These are phyloP conservation scores for Aspergillus aculeatinus DNA, from an alignment of 2,329 filamentous ascomycete species.

Conservation along the genomic window DNA sequence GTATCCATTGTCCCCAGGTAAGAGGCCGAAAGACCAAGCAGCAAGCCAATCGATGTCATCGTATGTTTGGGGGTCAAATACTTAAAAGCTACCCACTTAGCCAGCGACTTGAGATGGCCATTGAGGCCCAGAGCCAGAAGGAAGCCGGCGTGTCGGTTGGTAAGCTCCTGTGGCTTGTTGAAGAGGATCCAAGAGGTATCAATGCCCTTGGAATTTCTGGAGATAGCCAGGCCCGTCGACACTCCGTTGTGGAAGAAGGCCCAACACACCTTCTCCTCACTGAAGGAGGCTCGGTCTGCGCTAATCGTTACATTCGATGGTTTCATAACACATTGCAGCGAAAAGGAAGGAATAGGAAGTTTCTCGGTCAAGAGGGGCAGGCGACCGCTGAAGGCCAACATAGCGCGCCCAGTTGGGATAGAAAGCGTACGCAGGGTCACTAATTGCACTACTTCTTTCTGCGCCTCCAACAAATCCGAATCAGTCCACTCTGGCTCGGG, in stretches of 20 bases:
- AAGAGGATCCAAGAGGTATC: slow-evolving; percentile 99
- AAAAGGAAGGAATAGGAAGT: slow-evolving; percentile 85
- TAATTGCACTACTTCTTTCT: slow-evolving; percentile 84
- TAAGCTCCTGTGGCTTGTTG: slow-evolving; percentile 91
- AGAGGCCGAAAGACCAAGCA: slow-evolving; percentile 87
- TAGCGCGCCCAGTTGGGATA: slow-evolving; percentile 79
- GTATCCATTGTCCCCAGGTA: slow-evolving; percentile 98
- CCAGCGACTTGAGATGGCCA: slow-evolving; percentile 87
- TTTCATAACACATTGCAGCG: slow-evolving; percentile 85
- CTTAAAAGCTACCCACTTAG: slow-evolving; percentile 98
- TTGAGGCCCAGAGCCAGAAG: slow-evolving; percentile 87
- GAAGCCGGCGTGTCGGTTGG: slow-evolving; percentile 94
- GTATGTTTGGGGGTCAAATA: slow-evolving; percentile 99
- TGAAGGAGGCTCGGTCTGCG: slow-evolving; percentile 83
- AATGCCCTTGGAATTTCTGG: slow-evolving; percentile 83
- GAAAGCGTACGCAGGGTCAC: slow-evolving; percentile 85
- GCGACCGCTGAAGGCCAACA: slow-evolving; percentile 84
- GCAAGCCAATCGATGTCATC: slow-evolving; percentile 96
- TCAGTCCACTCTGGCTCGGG: slow-evolving; percentile 78
- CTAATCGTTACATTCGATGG: slow-evolving; percentile 88
- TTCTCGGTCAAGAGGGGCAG: slow-evolving; percentile 90
- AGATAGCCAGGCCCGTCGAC: slow-evolving; percentile 88
- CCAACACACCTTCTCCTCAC: slow-evolving; percentile 97
- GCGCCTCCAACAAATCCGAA: slow-evolving; percentile 82
- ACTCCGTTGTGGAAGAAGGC: slow-evolving; percentile 97